Base-by-base conservation (phyloP, 2,329 filamentous ascomycete species). In the Zelopaecilomyces penicillatus region DNA sequence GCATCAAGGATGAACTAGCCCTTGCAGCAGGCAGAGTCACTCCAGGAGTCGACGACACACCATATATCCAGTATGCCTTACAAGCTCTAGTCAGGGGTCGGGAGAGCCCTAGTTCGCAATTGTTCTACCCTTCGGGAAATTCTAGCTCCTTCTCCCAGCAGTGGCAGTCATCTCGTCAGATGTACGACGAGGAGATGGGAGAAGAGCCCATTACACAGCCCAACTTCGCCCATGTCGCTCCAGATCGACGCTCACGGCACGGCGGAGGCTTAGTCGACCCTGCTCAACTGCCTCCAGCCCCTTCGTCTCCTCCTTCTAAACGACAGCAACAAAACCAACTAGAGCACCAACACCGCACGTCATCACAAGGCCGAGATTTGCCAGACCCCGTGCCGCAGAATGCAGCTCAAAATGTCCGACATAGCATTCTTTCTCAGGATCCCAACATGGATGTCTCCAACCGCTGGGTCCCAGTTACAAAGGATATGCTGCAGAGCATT, bases 51-150 rank as follows among this genome's bases (percentile, higher is more conserved):
- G 89, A 95, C 57, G 85, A 95, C 57, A 85, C 82, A 6, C 89
- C 88, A 1, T 95, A 90, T 63, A 87, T 96, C 51, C 85, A 85
- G 51, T 94, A 93, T 62, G 90, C 91, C 35, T 80, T 97, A 50
- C 86, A 95, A 51, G 87, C 91, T 50, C 70, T 97, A 54, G 94
- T 88, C 5, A 74, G 84, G 39, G 79, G 85, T 56, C 82, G 82
- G 46, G 80, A 86, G 48, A 72, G 80, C 5, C 66, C 70, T 46
- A 73, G 75, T 7, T 69, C 74, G 44, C 68, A 71, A 44, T 66
- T 75, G 52, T 72, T 77, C 19, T 19, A 19, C 42, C 63, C 73
- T 43, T 70, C 73, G 4, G 57, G 52, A 30, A 58, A 57, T 45
- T 65, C 59, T n/a, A 59, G 61, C 6, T 56, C 53, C 33, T 59